phyloP scores from a whole-genome alignment of 2,329 filamentous ascomycete species.

The Aspergillus sp. region DNA sequence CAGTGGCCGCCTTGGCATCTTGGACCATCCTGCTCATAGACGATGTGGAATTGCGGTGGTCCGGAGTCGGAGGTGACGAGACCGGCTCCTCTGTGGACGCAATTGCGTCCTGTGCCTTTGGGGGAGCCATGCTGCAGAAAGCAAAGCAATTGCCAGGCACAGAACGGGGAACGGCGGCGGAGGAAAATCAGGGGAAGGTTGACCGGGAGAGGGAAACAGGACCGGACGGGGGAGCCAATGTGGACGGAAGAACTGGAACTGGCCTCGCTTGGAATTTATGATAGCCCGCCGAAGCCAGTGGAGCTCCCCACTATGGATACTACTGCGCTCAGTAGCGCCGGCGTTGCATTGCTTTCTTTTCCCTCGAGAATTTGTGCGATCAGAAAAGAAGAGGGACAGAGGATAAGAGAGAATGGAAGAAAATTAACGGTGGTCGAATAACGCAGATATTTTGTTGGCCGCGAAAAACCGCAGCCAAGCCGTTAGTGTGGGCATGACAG shows the following conservation, averaged over 20 bases:
- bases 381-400: no score
- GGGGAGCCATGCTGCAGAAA: slow-evolving; percentile 17
- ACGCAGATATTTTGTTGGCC: no score
- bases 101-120: slow-evolving; percentile 24
- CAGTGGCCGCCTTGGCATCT: slow-evolving; percentile 37
- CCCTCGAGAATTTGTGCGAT: no score
- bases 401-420: no score
- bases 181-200: background rate
- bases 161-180: background rate
- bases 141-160: background rate
- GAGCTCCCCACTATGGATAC: background rate
- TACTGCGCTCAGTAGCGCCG: background rate
- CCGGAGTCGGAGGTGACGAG: slow-evolving; percentile 10
- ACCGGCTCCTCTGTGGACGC: slow-evolving; percentile 11
- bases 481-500: no score
- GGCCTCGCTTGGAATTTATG: background rate
- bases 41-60: slow-evolving; percentile 13
- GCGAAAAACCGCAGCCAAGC: no score
- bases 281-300: background rate
- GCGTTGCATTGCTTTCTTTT: no score
- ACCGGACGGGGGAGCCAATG: background rate
- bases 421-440: no score
- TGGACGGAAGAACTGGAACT: background rate
- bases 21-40: slow-evolving; percentile 29
- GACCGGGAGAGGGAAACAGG: background rate